A percentile compares a stretch with the other conserved stretches of the same genome.
Conservation (phyloP, 768 basidiomycete genomes). For the Amanita molliuscula region DNA sequence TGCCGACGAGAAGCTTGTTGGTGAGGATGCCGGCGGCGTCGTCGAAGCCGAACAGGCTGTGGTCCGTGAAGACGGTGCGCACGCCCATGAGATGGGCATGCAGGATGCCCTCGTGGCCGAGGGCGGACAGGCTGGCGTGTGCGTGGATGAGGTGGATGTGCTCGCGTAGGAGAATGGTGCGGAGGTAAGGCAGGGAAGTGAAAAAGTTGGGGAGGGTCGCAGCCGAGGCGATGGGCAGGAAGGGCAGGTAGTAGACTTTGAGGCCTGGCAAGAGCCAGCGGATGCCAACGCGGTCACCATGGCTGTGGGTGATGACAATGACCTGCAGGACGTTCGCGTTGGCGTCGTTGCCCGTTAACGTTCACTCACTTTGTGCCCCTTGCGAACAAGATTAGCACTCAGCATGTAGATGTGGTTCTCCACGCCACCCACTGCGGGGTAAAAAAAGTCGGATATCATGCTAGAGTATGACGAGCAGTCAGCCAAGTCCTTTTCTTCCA, state of each 20-base stretch:
- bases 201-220: constrained; percentile 95
- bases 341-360: neutral
- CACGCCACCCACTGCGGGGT: constrained; percentile 89
- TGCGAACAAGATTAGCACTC: constrained; percentile 66
- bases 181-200: constrained; percentile 83
- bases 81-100: constrained; percentile 83
- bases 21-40: constrained; percentile 96
- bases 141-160: constrained; percentile 82
- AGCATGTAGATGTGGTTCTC: constrained; percentile 96
- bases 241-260: constrained; percentile 93
- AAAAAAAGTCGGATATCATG: constrained; percentile 97
- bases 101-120: constrained; percentile 88
- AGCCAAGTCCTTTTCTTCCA: neutral
- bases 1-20: constrained; percentile 86
- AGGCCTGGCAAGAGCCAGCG: constrained; percentile 81
- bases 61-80: constrained; percentile 92
- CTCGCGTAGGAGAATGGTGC: constrained; percentile 82
- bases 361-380: constrained; percentile 69
- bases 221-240: constrained; percentile 79
- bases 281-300: constrained; percentile 79
- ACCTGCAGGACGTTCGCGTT: constrained; percentile 44
- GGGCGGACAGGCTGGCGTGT: constrained; percentile 81
- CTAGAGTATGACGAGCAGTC: constrained; percentile 25
- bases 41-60: constrained; percentile 92
- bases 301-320: constrained; percentile 89